These are phyloP conservation scores for Aspergillus pseudoterreus DNA, from an alignment of 2,329 filamentous ascomycete genomes.

Conservation along the genomic window DNA sequence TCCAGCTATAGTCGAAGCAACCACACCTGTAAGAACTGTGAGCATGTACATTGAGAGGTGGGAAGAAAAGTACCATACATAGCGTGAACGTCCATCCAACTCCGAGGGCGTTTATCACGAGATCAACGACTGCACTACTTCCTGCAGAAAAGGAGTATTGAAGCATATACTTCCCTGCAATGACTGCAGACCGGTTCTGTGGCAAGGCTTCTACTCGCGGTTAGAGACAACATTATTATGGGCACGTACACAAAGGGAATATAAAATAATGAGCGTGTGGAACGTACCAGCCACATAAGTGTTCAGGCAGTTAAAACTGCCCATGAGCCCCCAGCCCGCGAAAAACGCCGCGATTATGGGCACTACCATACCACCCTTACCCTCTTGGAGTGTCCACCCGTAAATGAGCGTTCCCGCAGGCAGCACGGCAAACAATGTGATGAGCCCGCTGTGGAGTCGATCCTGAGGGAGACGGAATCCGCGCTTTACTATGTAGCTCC, in stretches of 20 bases:
- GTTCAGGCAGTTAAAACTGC: constrained; percentile 71
- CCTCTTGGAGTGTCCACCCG: constrained; percentile 58
- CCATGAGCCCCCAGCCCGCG: constrained; percentile 68
- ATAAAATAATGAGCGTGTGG: not conserved
- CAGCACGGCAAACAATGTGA: constrained; percentile 55
- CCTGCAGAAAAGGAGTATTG: constrained; percentile 71
- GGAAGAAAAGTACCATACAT: constrained; percentile 49
- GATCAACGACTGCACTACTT: constrained; percentile 67
- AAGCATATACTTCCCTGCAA: constrained; percentile 75
- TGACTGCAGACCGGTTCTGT: constrained; percentile 62
- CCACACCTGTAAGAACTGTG: constrained; percentile 19
- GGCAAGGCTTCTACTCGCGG: constrained; percentile 40
- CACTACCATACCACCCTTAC: constrained; percentile 50
- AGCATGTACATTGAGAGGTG: constrained; percentile 24
- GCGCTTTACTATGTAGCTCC: constrained; percentile 59
- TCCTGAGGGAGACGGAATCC: constrained; percentile 66
- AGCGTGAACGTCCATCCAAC: constrained; percentile 80
- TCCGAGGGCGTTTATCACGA: constrained; percentile 67
- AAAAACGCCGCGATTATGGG: constrained; percentile 70
- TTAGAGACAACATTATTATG: not conserved
- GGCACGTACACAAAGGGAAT: not conserved
- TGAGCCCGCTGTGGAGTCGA: constrained; percentile 57
- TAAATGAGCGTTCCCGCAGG: constrained; percentile 65
- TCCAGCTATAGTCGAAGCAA: constrained; percentile 26
- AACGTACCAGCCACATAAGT: constrained; percentile 53